Base-by-base conservation (phyloP, 2,329 filamentous ascomycete genomes). In the Blastomyces gilchristii region DNA sequence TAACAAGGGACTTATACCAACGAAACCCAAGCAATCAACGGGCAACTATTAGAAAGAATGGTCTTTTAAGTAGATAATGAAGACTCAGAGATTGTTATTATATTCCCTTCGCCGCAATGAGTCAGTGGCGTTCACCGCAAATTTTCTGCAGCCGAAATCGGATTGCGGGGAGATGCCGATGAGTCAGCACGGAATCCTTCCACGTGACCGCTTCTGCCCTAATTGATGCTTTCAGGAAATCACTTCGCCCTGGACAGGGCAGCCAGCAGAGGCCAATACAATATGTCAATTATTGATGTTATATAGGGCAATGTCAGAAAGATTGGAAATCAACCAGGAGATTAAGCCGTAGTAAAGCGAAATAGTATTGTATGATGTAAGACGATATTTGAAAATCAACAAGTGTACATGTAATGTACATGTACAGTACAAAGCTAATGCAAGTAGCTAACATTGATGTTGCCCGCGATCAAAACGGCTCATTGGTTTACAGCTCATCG, bases 401-500 rank as follows among this genome's bases (percentile, higher is more conserved):
- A 37, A 18, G 12, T 16, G 31, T 7, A 2, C 28, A 56, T 18
- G 14, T 5, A 6, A 56, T 18, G 14, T 5, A 6, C 18, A 39
- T 31, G 28, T 31, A 31, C 28, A 31, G n/a, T 22, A 22, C n/a
- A 22, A 22, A 37, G 28, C 31, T 14, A 54, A 31, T 37, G 11
- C 49, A 18, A 25, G 7, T 14, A 22, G 16, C 53, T 8, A 39
- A 53, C 50, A 53, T 8, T 16, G 50, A 16, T 28, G 31, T 3
- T 34, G 50, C 18, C 31, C n/a, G 22, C 16, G 11, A 49, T 53
- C 12, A 8, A 34, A 28, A 16, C 14, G 2, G 5, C 39, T 56
- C 7, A 39, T 56, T 39, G 53, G 53, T 18, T n/a, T 41, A 22
- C 56, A 77, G 81, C 9, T 82, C 74, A 54, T 57, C 62, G 61